Evolutionary conservation across 768 basidiomycete genomes (phyloP).

Genomic region (Boletellus ananas): DNA sequence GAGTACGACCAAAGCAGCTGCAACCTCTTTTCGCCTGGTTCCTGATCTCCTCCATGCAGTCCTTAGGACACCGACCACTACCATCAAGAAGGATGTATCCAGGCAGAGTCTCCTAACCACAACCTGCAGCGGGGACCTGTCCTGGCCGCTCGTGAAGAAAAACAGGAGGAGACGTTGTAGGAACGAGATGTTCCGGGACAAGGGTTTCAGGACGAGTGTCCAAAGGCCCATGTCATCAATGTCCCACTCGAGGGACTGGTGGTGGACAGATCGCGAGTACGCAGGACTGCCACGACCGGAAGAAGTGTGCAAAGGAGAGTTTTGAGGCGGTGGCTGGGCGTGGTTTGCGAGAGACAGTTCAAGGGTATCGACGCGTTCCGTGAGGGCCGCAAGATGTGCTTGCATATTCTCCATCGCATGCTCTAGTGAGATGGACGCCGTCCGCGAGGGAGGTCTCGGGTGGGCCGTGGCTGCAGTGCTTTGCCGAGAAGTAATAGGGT

Average conservation of each 20-base stretch:
- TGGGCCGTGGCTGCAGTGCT: slow-evolving; percentile 33
- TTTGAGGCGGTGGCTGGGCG: slow-evolving; percentile 32
- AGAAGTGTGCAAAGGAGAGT: slow-evolving; percentile 39
- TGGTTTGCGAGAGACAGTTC: slow-evolving; percentile 39
- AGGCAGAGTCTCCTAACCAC: slow-evolving; percentile 72
- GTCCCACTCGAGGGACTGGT: slow-evolving; percentile 51
- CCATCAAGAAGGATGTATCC: slow-evolving; percentile 72
- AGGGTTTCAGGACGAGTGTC: slow-evolving; percentile 66
- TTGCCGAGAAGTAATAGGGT: slow-evolving; percentile 33
- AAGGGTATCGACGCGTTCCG: slow-evolving; percentile 74
- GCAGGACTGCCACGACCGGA: slow-evolving; percentile 45
- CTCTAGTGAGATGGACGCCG: slow-evolving; percentile 44
- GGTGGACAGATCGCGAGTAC: slow-evolving; percentile 23
- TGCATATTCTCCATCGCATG: slow-evolving; percentile 78
- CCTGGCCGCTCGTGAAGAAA: slow-evolving; percentile 50
- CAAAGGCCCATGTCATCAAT: slow-evolving; percentile 83
- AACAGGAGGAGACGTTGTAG: slow-evolving; percentile 53
- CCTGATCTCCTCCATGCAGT: slow-evolving; percentile 66
- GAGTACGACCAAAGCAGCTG: slow-evolving; percentile 56
- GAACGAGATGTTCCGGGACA: slow-evolving; percentile 47
- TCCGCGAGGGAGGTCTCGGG: slow-evolving; percentile 43
- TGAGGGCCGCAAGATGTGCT: slow-evolving; percentile 74
- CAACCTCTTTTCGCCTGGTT: slow-evolving; percentile 65
- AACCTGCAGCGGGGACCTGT: slow-evolving; percentile 61
- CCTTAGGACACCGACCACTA: slow-evolving; percentile 55